These are phyloP conservation scores for Fusarium solani-melongenae DNA, from an alignment of 2,329 filamentous ascomycete species.

Conservation along the genomic window DNA sequence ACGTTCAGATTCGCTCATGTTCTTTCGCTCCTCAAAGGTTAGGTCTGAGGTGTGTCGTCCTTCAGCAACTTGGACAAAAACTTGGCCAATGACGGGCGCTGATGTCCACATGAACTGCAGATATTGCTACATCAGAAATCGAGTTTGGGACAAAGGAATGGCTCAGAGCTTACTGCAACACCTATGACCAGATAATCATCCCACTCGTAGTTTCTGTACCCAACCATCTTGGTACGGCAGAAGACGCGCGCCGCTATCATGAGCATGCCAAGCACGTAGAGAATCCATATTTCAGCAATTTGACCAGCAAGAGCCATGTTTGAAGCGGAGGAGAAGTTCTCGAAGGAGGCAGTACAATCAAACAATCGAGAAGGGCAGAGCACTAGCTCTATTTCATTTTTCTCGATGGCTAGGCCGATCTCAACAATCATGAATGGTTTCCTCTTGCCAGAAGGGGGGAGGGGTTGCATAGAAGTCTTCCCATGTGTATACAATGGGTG, in stretches of 20 bases:
- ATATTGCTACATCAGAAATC: neutral
- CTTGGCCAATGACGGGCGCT: constrained; percentile 34
- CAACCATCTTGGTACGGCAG: constrained; percentile 48
- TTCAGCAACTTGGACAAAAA: constrained; percentile 45
- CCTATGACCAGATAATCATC: constrained; percentile 49
- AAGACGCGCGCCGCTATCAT: constrained; percentile 48
- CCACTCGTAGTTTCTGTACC: constrained; percentile 44
- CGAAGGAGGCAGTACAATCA: neutral
- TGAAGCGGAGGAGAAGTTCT: neutral
- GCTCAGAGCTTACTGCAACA: constrained; percentile 7
- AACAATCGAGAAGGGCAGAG: neutral
- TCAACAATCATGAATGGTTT: neutral
- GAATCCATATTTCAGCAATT: constrained; percentile 50
- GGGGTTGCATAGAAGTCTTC: neutral
- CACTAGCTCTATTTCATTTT: neutral
- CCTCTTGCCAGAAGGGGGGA: neutral
- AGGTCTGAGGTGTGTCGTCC: constrained; percentile 46
- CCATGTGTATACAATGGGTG: neutral
- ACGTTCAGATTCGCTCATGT: constrained; percentile 43
- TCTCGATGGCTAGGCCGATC: neutral
- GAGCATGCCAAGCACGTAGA: constrained; percentile 47
- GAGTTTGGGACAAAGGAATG: rapidly evolving
- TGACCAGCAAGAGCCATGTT: constrained; percentile 3
- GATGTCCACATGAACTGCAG: constrained; percentile 32
- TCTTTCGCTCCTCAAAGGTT: constrained; percentile 45